Percentiles rank a stretch among this genome's conserved stretches.
Conservation (phyloP, 2,329 filamentous ascomycete species). For the Colletotrichum chrysophilum region DNA sequence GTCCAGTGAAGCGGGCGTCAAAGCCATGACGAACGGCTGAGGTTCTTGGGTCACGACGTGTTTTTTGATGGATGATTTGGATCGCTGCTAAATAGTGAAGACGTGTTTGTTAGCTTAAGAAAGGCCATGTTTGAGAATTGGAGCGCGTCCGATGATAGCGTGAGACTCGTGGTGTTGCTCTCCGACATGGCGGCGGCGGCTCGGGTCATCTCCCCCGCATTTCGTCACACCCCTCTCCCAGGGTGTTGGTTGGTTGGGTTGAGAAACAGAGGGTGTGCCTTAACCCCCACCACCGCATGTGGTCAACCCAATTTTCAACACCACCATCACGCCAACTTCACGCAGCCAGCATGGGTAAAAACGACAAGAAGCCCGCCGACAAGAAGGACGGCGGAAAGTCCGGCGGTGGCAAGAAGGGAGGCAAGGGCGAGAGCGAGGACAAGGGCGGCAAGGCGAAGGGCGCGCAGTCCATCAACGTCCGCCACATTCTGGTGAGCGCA, state of each 20-base stretch:
- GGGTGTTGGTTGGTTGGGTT: conserved; percentile 1
- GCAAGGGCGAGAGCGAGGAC: conserved; percentile 32
- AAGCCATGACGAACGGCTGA: background rate
- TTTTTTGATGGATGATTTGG: background rate
- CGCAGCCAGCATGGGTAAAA: conserved; percentile 16
- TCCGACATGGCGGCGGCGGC: background rate
- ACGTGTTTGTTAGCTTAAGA: background rate
- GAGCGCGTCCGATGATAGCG: background rate
- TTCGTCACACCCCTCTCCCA: background rate
- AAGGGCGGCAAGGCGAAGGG: conserved; percentile 56
- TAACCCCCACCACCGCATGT: background rate
- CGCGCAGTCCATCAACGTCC: conserved; percentile 73
- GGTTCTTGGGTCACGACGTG: background rate
- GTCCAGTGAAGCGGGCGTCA: background rate
- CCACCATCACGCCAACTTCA: background rate
- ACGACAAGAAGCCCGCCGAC: conserved; percentile 28
- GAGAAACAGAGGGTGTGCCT: background rate
- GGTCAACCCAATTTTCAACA: background rate
- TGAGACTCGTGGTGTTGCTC: background rate
- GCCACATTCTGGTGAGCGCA: conserved; percentile 68
- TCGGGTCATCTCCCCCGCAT: background rate
- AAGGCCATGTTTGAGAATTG: background rate
- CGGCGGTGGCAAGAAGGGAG: conserved; percentile 39
- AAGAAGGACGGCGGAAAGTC: conserved; percentile 35
- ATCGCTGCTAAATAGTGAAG: background rate